These are phyloP conservation scores for Pistacia atlantica DNA, from an alignment of 345 rosid species.

Conservation along the genomic window DNA sequence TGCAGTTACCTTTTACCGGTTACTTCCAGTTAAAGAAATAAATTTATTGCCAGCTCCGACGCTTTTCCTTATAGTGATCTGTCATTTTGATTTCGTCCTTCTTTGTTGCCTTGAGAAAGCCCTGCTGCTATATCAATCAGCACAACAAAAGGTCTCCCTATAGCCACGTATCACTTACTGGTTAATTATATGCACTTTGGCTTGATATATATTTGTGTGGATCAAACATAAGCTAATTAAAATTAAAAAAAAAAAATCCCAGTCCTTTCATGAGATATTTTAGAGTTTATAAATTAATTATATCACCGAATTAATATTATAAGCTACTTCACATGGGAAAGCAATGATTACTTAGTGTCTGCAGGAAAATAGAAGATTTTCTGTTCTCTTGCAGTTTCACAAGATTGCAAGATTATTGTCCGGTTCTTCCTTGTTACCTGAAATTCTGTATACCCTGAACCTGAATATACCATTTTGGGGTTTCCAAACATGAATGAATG, in stretches of 20 bases:
- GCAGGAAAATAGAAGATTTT: not conserved
- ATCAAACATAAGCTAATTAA: not conserved
- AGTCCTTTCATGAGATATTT: not conserved
- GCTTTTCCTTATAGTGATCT: not conserved
- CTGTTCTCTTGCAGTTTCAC: not conserved
- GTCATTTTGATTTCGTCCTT: constrained; percentile 12
- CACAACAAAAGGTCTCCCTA: constrained; percentile 7
- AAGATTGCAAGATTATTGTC: not conserved
- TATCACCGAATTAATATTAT: not conserved
- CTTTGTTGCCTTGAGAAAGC: not conserved
- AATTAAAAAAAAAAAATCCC: too few relatives aligned
- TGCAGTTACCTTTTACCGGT: not conserved
- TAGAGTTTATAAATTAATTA: not conserved
- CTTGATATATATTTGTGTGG: not conserved
- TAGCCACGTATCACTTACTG: constrained; percentile 2
- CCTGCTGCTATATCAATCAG: not conserved
- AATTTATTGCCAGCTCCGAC: not conserved
- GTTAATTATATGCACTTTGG: not conserved
- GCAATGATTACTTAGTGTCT: not conserved
- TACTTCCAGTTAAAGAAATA: not conserved
- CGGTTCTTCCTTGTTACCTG: not conserved
- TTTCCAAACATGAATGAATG: too few relatives aligned
- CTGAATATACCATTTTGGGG: too few relatives aligned
- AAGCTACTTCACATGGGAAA: not conserved
- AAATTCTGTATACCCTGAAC: too few relatives aligned